Evolutionary conservation across 2,329 filamentous ascomycete genomes (phyloP), one percentile per base, ranked within the genome.

Genomic region (Clonostachys rosea): DNA sequence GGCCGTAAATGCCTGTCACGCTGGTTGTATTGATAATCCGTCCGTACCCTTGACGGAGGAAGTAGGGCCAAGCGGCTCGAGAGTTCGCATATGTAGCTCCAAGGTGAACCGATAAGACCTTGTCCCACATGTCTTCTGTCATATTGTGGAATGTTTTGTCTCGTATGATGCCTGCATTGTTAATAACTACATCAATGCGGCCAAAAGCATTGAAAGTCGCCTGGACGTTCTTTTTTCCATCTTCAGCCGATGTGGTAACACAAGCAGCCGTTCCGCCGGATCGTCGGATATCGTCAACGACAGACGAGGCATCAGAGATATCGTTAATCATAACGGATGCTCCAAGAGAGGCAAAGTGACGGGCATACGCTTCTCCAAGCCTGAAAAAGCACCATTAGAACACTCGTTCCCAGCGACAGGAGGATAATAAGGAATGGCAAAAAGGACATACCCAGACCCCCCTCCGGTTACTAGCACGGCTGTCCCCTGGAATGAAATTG

Each of bases 321-420:
- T 45, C 43, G 34, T 45, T 45, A 17, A 45, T 36, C 43, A 45
- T 45, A 36, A 45, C 43, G 34, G 43, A 45, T 17, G 43, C 43
- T 12, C 43, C 43, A 18, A 45, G 43, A 12, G 43, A 45, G 34
- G 34, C 43, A 39, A 45, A 45, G 43, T 45, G 43, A 12, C 37
- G 34, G 14, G 43, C 43, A 36, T 45, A 45, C 11, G 35, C 33
- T 9, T 24, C 20, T 8, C 43, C 43, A 36, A 45, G 43, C 12
- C 43, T 45, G 34, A 9, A 18, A 36, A 24, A 11, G 16, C 12
- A 12, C 11, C 16, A 16, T 45, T 18, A 45, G 43, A 11, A 12
- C 20, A 39, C n/a, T 16, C n/a, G 43, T 13, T 18, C 20, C 24
- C 16, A 17, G 14, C 16, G 36, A 14, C 16, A 17, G 14, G 16